A percentile compares a stretch with the other conserved stretches of the same genome.
phyloP scores from a whole-genome alignment of 495 filamentous ascomycete genomes.

The Cenococcum geophilum region DNA sequence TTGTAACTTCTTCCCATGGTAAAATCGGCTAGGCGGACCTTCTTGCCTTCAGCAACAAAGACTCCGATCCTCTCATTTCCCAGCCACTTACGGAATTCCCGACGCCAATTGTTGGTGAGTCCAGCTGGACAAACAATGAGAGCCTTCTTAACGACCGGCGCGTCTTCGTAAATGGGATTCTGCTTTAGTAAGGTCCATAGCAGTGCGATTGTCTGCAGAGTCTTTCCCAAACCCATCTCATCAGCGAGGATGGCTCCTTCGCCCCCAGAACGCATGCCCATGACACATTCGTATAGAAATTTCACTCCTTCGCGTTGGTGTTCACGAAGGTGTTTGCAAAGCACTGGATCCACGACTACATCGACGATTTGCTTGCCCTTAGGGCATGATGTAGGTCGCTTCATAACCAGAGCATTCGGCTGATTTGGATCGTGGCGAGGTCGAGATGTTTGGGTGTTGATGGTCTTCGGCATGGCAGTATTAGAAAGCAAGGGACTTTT shows the following conservation, averaged over 20 bases:
- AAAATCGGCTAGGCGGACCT: constrained; percentile 60
- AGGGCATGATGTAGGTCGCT: constrained; percentile 49
- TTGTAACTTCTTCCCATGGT: constrained; percentile 69
- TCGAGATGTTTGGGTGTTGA: constrained; percentile 41
- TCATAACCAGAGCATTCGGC: constrained; percentile 64
- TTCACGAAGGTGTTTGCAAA: constrained; percentile 59
- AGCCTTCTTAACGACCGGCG: constrained; percentile 66
- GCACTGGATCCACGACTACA: constrained; percentile 70
- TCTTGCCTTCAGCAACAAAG: constrained; percentile 62
- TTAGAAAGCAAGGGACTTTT: constrained; percentile 57
- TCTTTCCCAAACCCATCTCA: constrained; percentile 80
- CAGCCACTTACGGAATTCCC: constrained; percentile 76
- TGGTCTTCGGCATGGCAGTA: constrained; percentile 45
- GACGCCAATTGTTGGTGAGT: constrained; percentile 73
- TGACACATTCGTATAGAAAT: constrained; percentile 80
- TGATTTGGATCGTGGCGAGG: constrained; percentile 63
- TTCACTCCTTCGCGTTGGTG: constrained; percentile 73
- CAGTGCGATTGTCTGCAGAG: constrained; percentile 70
- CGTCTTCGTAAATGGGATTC: constrained; percentile 59
- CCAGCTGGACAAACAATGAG: constrained; percentile 78
- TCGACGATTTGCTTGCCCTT: constrained; percentile 67
- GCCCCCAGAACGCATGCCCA: constrained; percentile 71
- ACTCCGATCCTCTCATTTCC: constrained; percentile 72
- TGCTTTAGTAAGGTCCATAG: constrained; percentile 79
- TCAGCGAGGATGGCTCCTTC: constrained; percentile 74